Percentiles rank a stretch among this genome's conserved stretches.
Evolutionary conservation across 805 yeast genomes (phyloP).

Genomic region (Sugiyamaella americana): DNA sequence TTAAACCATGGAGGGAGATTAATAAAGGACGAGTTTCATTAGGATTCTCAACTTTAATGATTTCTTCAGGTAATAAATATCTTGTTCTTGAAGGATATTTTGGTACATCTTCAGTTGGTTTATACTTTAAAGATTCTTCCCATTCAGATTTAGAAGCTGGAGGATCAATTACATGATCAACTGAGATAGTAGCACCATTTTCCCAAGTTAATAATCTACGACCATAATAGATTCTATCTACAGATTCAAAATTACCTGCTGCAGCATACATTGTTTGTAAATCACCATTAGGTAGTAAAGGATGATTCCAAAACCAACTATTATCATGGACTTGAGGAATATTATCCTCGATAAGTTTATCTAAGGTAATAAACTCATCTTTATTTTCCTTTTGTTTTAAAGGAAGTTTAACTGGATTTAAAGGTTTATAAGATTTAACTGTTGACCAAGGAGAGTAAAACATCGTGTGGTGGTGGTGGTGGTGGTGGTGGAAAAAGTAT

Average conservation of each 20-base stretch:
- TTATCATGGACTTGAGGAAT: slow-evolving; percentile 45
- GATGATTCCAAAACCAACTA: slow-evolving; percentile 51
- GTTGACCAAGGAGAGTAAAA: slow-evolving; percentile 1
- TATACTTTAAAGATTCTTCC: slow-evolving; percentile 27
- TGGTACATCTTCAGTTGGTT: slow-evolving; percentile 30
- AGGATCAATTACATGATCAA: slow-evolving; percentile 59
- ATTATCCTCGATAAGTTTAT: slow-evolving; percentile 30
- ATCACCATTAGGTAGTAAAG: slow-evolving; percentile 62
- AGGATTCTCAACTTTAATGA: slow-evolving; percentile 25
- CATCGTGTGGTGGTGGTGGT: too few relatives aligned
- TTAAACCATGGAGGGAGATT: slow-evolving; percentile 66
- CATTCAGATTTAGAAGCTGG: slow-evolving; percentile 31
- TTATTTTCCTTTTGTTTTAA: slow-evolving; percentile 9
- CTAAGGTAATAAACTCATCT: slow-evolving; percentile 19
- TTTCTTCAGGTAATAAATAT: slow-evolving; percentile 44
- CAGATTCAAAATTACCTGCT: slow-evolving; percentile 43
- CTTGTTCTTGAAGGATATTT: slow-evolving; percentile 49
- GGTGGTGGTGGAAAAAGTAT: too few relatives aligned
- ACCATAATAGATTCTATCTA: slow-evolving; percentile 63
- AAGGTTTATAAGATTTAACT: not conserved
- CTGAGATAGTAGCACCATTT: slow-evolving; percentile 69
- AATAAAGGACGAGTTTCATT: slow-evolving; percentile 50
- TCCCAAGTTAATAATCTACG: slow-evolving; percentile 58
- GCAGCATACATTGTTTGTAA: slow-evolving; percentile 72
- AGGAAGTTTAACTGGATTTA: slow-evolving; percentile 14